These are phyloP conservation scores for Colletotrichum liaoningense DNA, from an alignment of 2,329 filamentous ascomycete genomes.

Conservation along the genomic window DNA sequence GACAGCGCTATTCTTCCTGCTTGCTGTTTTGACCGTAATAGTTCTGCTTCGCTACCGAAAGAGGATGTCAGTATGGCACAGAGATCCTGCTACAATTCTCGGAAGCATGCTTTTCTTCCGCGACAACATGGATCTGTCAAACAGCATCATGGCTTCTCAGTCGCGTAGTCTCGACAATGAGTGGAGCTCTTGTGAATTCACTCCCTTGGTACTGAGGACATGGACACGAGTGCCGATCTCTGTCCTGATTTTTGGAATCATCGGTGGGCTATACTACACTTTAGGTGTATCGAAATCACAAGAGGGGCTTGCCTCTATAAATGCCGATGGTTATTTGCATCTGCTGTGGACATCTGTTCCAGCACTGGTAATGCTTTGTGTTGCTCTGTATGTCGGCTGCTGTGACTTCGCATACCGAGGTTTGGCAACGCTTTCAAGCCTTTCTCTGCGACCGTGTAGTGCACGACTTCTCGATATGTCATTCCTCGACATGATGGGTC, in stretches of 20 bases:
- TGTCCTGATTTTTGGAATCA: not conserved
- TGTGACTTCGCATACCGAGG: not conserved
- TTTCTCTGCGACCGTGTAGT: not conserved
- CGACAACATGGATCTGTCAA: not conserved
- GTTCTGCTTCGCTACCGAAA: not conserved
- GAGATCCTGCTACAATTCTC: conserved; percentile 19
- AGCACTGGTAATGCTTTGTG: conserved; percentile 10
- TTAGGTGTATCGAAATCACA: not conserved
- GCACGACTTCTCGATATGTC: not conserved
- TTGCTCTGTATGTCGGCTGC: conserved; percentile 12
- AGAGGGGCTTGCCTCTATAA: conserved; percentile 8
- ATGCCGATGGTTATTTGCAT: conserved; percentile 10
- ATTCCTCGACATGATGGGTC: conserved; percentile 15
- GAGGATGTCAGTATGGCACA: conserved; percentile 6
- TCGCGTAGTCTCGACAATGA: not conserved
- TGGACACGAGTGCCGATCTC: not conserved
- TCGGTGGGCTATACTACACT: not conserved
- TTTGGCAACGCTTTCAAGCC: not conserved
- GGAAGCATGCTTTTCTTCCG: conserved; percentile 13
- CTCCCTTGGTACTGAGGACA: conserved; percentile 2
- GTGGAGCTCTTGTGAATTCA: conserved; percentile 10
- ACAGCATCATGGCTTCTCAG: not conserved
- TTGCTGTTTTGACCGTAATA: not conserved
- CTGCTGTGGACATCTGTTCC: conserved; percentile 20
- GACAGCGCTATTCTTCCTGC: not conserved